Base-by-base conservation (phyloP, 1,284 basidiomycete species). In the Naganishia albida region DNA sequence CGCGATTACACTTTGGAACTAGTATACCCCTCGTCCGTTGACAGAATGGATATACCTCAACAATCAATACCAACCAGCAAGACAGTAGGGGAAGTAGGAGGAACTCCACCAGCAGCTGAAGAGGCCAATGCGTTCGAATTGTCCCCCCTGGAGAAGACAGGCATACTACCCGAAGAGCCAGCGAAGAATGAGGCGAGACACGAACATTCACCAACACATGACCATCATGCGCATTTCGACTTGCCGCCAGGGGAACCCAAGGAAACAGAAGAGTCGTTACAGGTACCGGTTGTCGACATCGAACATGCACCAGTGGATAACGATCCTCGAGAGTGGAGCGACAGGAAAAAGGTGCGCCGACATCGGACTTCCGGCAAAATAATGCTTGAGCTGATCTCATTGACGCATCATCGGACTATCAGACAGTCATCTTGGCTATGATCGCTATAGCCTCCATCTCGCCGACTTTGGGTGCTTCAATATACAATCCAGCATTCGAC, bases 301-400 rank as follows among this genome's bases (percentile, higher is more conserved):
- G 87, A 88, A 70, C 86, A 88, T 73, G 80, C 82, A 34, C 80
- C 82, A 15, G 90, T 93, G 2, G 77, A 82, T 10, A 84, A 93
- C 72, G 91, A 93, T 78, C 91, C 91, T 10, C 81, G 89, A 51
- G 73, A 82, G 68, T 94, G 91, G 91, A 85, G 85, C 1, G 66
- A 72, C 18, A 67, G 79, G 51, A 85, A 87, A 72, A 93, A 94
- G 83, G 75, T 78, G 52, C 65, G 77, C 72, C 43, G 8, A 30
- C 25, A 25, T 49, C n/a, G n/a, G 10, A 39, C 8, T 2, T 53
- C 18, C 25, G 30, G 86, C 84, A 55, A 25, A 70, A 68, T 51
- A 18, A 30, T 23, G n/a, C 16, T 2, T 7, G 46, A 48, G 20
- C n/a, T 26, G 26, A 26, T 40, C 2, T 7, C 18, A 10, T 18